These are phyloP conservation scores for Colletotrichum musicola DNA, from an alignment of 2,329 filamentous ascomycete species.

Conservation along the genomic window DNA sequence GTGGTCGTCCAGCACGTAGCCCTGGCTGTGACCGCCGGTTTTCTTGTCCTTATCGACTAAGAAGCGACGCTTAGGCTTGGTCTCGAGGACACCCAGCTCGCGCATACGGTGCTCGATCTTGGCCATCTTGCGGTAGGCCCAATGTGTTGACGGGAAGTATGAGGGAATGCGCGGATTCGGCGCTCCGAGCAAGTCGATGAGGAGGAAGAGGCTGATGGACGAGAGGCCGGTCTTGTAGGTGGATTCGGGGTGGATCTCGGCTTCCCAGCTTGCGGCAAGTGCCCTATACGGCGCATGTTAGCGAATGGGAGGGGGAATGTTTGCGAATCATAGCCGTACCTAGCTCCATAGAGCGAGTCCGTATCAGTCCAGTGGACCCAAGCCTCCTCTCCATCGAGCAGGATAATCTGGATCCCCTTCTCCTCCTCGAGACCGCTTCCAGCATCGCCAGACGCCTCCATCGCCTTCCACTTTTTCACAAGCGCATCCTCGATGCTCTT, in stretches of 20 bases:
- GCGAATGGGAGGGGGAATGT: neutral
- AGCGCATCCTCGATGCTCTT: constrained; percentile 83
- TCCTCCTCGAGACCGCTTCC: constrained; percentile 75
- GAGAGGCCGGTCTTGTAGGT: constrained; percentile 80
- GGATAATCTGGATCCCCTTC: constrained; percentile 87
- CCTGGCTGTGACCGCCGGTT: constrained; percentile 56
- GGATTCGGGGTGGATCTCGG: constrained; percentile 76
- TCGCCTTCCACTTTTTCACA: constrained; percentile 83
- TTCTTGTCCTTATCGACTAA: constrained; percentile 73
- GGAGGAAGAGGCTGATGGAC: constrained; percentile 87
- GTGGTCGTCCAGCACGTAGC: constrained; percentile 85
- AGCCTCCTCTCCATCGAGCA: constrained; percentile 95
- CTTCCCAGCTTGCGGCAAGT: constrained; percentile 86
- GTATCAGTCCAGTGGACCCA: constrained; percentile 83
- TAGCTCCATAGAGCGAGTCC: constrained; percentile 90
- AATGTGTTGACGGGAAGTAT: constrained; percentile 91
- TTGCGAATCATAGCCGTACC: constrained; percentile 59
- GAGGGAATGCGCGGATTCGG: constrained; percentile 79
- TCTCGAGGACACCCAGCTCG: constrained; percentile 74
- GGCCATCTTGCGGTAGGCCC: constrained; percentile 87
- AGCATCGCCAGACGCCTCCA: constrained; percentile 70
- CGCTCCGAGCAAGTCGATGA: constrained; percentile 89
- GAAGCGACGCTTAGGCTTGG: constrained; percentile 68
- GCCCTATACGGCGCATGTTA: constrained; percentile 56
- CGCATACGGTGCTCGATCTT: constrained; percentile 81